These are phyloP conservation scores for Flaveria brownii DNA, from an alignment of 129 eudicot genomes.

Conservation along the genomic window DNA sequence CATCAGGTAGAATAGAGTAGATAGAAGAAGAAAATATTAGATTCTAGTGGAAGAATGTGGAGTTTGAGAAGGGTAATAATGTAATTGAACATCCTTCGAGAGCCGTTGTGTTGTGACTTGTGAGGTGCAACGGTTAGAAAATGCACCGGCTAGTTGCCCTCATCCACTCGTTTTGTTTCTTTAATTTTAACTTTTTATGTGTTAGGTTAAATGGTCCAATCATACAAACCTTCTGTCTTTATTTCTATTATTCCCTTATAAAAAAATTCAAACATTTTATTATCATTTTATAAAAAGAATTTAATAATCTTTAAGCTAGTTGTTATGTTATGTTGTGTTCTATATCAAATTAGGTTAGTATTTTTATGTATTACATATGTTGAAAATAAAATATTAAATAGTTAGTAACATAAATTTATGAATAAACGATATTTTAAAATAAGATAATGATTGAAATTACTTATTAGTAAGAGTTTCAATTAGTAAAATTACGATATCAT, in stretches of 20 bases:
- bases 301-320: not conserved
- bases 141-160: constrained; percentile 37
- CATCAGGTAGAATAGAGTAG: not conserved
- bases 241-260: not conserved
- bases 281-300: not conserved
- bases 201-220: constrained; percentile 25
- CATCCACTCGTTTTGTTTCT: constrained; percentile 35
- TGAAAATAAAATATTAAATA: too few relatives aligned
- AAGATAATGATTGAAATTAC: too few relatives aligned
- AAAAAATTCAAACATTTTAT: not conserved
- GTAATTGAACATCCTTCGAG: constrained; percentile 14
- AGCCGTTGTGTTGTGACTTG: constrained; percentile 29
- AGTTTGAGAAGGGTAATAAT: constrained; percentile 13
- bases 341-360: not conserved
- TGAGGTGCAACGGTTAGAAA: constrained; percentile 28
- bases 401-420: too few relatives aligned
- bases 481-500: too few relatives aligned
- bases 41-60: constrained; percentile 26
- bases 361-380: too few relatives aligned
- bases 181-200: not conserved
- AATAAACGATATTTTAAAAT: too few relatives aligned
- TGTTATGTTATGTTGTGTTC: not conserved
- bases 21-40: not conserved
- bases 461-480: too few relatives aligned
- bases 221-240: not conserved